Percentiles rank a stretch among this genome's conserved stretches.
Evolutionary conservation across 2,329 filamentous ascomycete genomes (phyloP).

Genomic region (Tolypocladium endophyticum): DNA sequence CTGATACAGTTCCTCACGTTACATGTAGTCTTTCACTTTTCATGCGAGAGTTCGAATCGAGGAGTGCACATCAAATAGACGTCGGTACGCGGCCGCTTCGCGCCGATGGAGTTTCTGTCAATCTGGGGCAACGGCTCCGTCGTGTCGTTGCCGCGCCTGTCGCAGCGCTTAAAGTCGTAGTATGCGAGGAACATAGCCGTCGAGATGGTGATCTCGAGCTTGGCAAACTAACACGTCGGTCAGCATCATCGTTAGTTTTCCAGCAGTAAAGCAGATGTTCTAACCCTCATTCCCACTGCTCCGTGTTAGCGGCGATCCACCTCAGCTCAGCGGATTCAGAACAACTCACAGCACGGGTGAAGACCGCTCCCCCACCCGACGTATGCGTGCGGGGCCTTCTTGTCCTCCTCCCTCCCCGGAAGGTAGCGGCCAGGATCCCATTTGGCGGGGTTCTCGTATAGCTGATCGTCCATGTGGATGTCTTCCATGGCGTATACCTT

Average conservation of each 20-base stretch:
- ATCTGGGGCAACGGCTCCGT: slow-evolving; percentile 4
- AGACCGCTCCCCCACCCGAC: slow-evolving; percentile 25
- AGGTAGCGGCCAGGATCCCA: slow-evolving; percentile 42
- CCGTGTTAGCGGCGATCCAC: neutral
- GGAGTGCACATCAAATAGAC: slow-evolving; percentile 3
- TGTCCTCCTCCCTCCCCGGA: slow-evolving; percentile 34
- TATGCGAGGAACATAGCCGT: slow-evolving; percentile 36
- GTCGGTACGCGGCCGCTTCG: slow-evolving; percentile 8
- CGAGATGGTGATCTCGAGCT: slow-evolving; percentile 40
- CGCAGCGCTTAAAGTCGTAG: slow-evolving; percentile 34
- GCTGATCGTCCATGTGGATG: slow-evolving; percentile 32
- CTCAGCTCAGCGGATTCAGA: too few relatives aligned
- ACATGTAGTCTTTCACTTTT: neutral
- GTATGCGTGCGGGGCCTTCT: slow-evolving; percentile 15
- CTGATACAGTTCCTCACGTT: neutral
- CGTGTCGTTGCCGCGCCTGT: slow-evolving; percentile 23
- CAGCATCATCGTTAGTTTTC: neutral
- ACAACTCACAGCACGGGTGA: slow-evolving; percentile 22
- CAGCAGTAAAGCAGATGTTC: neutral
- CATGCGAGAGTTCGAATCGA: neutral
- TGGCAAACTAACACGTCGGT: slow-evolving; percentile 30
- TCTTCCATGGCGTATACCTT: slow-evolving; percentile 34
- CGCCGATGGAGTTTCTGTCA: slow-evolving; percentile 6
- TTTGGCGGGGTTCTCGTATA: slow-evolving; percentile 35
- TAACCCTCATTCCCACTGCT: slow-evolving; percentile 5